These are phyloP conservation scores for Sclerotinia minor DNA, from an alignment of 2,329 filamentous ascomycete genomes.

Conservation along the genomic window DNA sequence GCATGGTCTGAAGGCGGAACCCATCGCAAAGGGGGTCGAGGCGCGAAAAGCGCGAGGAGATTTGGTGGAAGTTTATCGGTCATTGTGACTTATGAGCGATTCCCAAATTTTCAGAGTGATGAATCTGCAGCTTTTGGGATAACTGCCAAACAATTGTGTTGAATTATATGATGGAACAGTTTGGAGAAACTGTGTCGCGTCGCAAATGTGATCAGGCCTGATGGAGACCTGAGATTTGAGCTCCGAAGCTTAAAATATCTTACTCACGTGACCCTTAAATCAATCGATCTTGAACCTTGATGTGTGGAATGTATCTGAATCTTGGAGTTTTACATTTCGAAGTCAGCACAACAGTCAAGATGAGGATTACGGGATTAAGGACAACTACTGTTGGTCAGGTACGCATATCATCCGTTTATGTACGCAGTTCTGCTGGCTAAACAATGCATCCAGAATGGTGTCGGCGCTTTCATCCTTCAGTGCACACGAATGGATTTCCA, in stretches of 20 bases:
- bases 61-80: slow-evolving; percentile 95
- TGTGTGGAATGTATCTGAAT: neutral
- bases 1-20: slow-evolving; percentile 80
- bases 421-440: slow-evolving; percentile 23
- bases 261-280: neutral
- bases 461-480: slow-evolving; percentile 94
- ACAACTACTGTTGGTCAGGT: slow-evolving; percentile 57
- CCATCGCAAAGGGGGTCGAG: slow-evolving; percentile 88
- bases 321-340: neutral
- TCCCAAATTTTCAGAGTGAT: slow-evolving; percentile 1
- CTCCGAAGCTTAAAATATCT: slow-evolving; percentile 13
- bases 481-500: slow-evolving; percentile 95
- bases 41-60: slow-evolving; percentile 89
- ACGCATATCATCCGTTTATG: slow-evolving; percentile 33
- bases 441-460: slow-evolving; percentile 72
- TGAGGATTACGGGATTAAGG: slow-evolving; percentile 57
- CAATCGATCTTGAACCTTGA: neutral
- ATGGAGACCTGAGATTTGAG: slow-evolving; percentile 19
- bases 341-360: slow-evolving; percentile 29
- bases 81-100: slow-evolving; percentile 55
- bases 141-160: neutral
- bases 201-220: slow-evolving; percentile 2
- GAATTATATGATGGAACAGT: slow-evolving; percentile 17
- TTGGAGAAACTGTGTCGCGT: slow-evolving; percentile 19
- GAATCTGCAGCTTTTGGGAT: slow-evolving; percentile 1